Evolutionary conservation across 768 basidiomycete genomes (phyloP), one percentile per base, ranked within the genome.

Genomic region (Psilocybe sp.): DNA sequence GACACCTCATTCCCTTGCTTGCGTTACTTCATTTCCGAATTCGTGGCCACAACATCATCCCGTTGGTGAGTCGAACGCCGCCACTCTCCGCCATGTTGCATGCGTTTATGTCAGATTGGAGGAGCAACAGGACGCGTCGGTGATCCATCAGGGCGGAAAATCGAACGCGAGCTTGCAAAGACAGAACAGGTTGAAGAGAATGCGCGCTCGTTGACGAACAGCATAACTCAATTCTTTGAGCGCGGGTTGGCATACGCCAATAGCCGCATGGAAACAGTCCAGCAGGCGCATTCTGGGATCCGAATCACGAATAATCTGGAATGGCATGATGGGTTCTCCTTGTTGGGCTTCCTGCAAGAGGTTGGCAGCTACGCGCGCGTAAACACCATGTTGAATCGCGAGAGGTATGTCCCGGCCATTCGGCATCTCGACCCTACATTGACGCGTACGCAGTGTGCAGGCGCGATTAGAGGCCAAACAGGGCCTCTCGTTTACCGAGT

Each of bases 401-500:
- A 99, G 53, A 94, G 92, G 96, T 89, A 56, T 48, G 78, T 59
- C 19, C 13, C 39, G 28, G 15, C 7, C 38, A 13, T 18, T 47
- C 39, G 13, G 23, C 37, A 4, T 23, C 15, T 14, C 8, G 28
- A 44, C 14, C 35, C 51, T 35, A 44, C 28, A 15, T 46, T 50
- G 28, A 56, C 40, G 37, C 13, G 11, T 15, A 40, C 13, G 5
- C 53, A 97, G 95, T 57, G 94, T 97, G 34, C 86, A 86, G 51
- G 80, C 82, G 23, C 87, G 96, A 20, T 75, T 98, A 47, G 71
- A 74, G 5, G 84, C 90, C 0, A 83, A 87, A 53, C 81, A 85
- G 58, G 96, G 96, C 40, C 86, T 98, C 53, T 97, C 95, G n/a
- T 99, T 96, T 72, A 93, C 95, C 15, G 97, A 99, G 65, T 98